These are phyloP conservation scores for Austroboletus rostrupii DNA, from an alignment of 1,284 basidiomycete species.

Conservation along the genomic window DNA sequence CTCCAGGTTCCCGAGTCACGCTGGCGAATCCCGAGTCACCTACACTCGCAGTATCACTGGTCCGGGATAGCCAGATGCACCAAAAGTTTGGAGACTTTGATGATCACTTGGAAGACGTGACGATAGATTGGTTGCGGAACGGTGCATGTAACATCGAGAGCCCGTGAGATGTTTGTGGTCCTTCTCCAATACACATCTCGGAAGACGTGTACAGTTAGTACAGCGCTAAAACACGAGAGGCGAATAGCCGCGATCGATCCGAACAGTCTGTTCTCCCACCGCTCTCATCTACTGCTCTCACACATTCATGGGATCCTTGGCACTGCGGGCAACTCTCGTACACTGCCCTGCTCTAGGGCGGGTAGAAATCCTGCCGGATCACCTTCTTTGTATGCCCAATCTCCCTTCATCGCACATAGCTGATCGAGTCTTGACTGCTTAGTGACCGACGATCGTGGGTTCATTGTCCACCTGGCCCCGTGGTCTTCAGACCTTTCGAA, in stretches of 20 bases:
- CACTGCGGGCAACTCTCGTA: conserved; percentile 52
- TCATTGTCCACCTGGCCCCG: conserved; percentile 50
- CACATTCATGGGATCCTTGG: conserved; percentile 8
- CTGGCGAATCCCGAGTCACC: conserved; percentile 43
- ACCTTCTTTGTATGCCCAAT: conserved; percentile 47
- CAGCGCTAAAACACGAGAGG: not conserved
- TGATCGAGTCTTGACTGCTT: conserved; percentile 11
- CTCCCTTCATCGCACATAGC: not conserved
- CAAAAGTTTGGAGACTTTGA: conserved; percentile 70
- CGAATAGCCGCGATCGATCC: no score
- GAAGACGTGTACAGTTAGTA: not conserved
- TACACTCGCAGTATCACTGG: conserved; percentile 41
- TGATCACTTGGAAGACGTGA: conserved; percentile 71
- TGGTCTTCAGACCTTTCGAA: conserved; percentile 35
- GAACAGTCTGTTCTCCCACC: not conserved
- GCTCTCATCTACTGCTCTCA: not conserved
- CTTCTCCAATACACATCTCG: not conserved
- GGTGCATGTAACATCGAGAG: conserved; percentile 37
- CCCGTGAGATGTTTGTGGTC: conserved; percentile 10
- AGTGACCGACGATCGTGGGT: conserved; percentile 53
- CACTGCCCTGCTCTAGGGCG: conserved; percentile 48
- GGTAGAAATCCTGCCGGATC: conserved; percentile 52
- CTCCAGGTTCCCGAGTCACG: conserved; percentile 41
- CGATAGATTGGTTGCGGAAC: conserved; percentile 64
- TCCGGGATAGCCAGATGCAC: conserved; percentile 46